These are phyloP conservation scores for Eimeria mitis DNA, from an alignment of 169 alveolate species.

Conservation along the genomic window DNA sequence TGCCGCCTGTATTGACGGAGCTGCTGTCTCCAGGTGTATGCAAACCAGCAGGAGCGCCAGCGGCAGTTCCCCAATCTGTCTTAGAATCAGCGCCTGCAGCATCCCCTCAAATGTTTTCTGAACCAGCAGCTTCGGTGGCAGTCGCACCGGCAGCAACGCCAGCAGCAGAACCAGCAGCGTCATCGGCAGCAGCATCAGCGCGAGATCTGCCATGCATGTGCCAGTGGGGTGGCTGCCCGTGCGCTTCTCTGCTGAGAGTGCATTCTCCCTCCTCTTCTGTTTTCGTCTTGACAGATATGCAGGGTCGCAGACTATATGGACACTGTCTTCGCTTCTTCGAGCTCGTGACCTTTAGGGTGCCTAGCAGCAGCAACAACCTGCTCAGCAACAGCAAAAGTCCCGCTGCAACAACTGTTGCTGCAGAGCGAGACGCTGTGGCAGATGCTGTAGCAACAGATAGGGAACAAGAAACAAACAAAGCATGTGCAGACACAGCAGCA, in stretches of 20 bases:
- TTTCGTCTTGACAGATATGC: slow-evolving; percentile 49
- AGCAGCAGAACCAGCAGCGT: neutral
- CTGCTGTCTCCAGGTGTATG: slow-evolving; percentile 42
- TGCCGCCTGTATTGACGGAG: neutral
- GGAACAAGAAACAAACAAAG: neutral
- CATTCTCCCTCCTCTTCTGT: slow-evolving; percentile 59
- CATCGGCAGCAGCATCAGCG: neutral
- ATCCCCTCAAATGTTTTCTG: neutral
- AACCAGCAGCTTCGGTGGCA: neutral
- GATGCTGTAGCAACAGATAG: neutral
- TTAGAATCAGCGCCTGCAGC: neutral
- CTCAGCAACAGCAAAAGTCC: neutral
- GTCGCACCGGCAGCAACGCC: slow-evolving; percentile 28
- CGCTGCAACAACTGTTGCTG: neutral
- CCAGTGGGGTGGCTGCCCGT: slow-evolving; percentile 66
- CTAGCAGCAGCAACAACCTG: neutral
- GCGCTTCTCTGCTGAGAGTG: slow-evolving; percentile 52
- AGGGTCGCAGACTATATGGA: slow-evolving; percentile 53
- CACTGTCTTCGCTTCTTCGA: slow-evolving; percentile 61
- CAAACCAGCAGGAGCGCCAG: neutral
- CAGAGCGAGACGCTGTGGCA: slow-evolving; percentile 9
- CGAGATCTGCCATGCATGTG: slow-evolving; percentile 19
- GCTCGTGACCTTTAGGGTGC: slow-evolving; percentile 28
- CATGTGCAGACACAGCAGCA: neutral
- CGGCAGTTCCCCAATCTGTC: neutral